phyloP scores from a whole-genome alignment of 2,329 filamentous ascomycete species.

The Parastagonospora nodorum region DNA sequence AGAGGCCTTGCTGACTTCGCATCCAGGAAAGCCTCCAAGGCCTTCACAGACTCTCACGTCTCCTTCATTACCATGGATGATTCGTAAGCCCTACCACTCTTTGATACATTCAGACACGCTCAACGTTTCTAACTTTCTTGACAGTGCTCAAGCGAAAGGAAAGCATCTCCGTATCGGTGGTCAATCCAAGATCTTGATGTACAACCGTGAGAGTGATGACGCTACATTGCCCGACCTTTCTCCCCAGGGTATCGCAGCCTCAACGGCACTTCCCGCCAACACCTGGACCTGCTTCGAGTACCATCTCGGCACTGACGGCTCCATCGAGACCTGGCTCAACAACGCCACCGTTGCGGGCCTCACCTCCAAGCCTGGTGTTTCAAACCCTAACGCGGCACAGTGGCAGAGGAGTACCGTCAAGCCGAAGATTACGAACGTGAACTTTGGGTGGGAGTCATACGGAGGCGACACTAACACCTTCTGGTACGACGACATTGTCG shows the following conservation, averaged over 20 bases:
- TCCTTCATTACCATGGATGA: constrained; percentile 69
- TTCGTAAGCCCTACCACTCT: constrained; percentile 27
- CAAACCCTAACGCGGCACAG: constrained; percentile 58
- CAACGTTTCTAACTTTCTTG: no score
- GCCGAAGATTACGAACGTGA: constrained; percentile 60
- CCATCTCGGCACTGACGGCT: constrained; percentile 62
- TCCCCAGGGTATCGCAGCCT: constrained; percentile 62
- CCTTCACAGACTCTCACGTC: constrained; percentile 64
- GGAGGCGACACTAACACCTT: constrained; percentile 65
- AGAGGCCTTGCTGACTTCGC: constrained; percentile 18
- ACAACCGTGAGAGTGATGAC: constrained; percentile 67
- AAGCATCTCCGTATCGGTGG: constrained; percentile 68
- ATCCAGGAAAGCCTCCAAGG: constrained; percentile 59
- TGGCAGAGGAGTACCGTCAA: constrained; percentile 58
- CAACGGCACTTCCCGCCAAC: constrained; percentile 56
- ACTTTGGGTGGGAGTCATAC: constrained; percentile 69
- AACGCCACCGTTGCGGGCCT: constrained; percentile 58
- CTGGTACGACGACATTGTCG: constrained; percentile 65
- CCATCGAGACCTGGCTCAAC: constrained; percentile 66
- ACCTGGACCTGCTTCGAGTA: constrained; percentile 67
- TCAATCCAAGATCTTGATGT: constrained; percentile 66
- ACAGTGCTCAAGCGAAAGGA: constrained; percentile 53
- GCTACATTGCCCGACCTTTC: constrained; percentile 66
- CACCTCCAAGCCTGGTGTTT: constrained; percentile 53
- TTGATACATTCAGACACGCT: no score